Evolutionary conservation across 2,329 filamentous ascomycete genomes (phyloP).

Genomic region (Cytospora schulzeri): DNA sequence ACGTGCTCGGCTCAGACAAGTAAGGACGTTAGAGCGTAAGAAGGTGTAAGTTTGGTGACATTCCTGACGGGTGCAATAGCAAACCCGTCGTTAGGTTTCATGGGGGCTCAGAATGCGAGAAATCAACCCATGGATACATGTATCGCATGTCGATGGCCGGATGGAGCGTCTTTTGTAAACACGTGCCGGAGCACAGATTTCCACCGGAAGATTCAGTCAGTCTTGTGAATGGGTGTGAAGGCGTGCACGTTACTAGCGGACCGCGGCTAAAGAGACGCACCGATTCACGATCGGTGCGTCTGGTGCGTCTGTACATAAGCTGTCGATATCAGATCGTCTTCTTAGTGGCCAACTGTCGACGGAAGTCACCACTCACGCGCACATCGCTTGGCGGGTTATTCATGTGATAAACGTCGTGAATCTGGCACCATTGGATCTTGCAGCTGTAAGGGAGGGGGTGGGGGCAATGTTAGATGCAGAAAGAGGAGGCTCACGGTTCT

Average conservation of each 20-base stretch:
- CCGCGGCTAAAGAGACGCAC: constrained; percentile 1
- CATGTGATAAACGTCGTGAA: constrained; percentile 6
- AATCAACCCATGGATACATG: no score
- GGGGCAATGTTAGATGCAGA: no score
- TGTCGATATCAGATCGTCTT: not conserved
- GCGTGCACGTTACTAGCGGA: not conserved
- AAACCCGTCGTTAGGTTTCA: not conserved
- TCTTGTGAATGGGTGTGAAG: not conserved
- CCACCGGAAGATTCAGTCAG: not conserved
- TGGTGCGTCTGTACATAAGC: not conserved
- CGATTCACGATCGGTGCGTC: not conserved
- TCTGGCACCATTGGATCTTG: constrained; percentile 9
- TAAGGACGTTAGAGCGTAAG: no score
- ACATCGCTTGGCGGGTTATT: constrained; percentile 1
- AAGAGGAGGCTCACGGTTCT: not conserved
- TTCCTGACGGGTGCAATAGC: no score
- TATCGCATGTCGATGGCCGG: not conserved
- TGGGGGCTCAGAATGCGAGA: not conserved
- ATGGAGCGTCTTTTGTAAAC: not conserved
- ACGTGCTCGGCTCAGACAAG: no score
- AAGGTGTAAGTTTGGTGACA: no score
- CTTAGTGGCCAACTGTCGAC: not conserved
- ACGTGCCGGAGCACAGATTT: not conserved
- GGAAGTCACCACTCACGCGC: not conserved
- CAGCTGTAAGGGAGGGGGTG: not conserved